phyloP scores from a whole-genome alignment of 257 asterid genomes.

The Nicotiana undulata region DNA sequence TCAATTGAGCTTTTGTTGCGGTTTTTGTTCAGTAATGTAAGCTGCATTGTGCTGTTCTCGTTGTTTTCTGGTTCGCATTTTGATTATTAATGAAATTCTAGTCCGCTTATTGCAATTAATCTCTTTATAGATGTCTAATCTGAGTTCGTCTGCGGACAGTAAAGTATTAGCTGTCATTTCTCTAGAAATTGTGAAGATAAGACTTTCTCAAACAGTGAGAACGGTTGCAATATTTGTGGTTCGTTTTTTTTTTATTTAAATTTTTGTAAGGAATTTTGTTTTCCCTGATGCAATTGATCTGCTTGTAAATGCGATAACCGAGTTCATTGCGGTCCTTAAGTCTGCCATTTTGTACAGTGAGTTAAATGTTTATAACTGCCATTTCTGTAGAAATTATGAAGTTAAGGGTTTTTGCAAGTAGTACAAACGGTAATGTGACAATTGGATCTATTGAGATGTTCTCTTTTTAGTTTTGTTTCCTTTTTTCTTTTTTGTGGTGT shows the following conservation, averaged over 20 bases:
- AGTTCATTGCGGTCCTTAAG: neutral
- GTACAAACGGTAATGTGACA: neutral
- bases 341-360: neutral
- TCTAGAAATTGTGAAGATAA: neutral
- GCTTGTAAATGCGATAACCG: neutral
- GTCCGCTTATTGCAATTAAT: neutral
- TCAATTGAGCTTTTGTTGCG: neutral
- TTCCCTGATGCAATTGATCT: neutral
- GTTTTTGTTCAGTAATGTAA: neutral
- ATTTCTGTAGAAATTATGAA: neutral
- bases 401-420: neutral
- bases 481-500: neutral
- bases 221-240: neutral
- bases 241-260: neutral
- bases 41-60: constrained; percentile 1
- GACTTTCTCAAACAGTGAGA: neutral
- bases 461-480: neutral
- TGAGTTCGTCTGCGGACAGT: neutral
- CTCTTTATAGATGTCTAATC: neutral
- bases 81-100: neutral
- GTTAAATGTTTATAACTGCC: neutral
- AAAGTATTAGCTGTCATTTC: neutral
- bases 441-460: neutral
- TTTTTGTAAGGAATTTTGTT: neutral
- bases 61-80: neutral